Evolutionary conservation across 176 grass and related monocot genomes (phyloP), one percentile per base, ranked within the genome.

Genomic region (Miscanthus lutarioriparius): DNA sequence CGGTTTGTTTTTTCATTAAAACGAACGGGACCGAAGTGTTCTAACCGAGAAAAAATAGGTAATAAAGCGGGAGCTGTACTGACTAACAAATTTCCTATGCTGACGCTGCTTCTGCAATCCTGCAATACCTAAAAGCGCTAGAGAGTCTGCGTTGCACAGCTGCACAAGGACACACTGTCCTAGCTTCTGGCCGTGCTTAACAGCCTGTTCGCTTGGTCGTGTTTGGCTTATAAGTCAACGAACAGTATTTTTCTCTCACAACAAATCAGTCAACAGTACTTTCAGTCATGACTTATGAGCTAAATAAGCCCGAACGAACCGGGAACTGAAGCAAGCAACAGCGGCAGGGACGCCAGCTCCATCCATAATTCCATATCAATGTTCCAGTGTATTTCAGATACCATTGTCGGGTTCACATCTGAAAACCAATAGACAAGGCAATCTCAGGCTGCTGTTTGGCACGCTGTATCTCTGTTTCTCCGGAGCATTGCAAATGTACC

Each of bases 131-230:
- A 38, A 39, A 61, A 36, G 73, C 23, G 3, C 44, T 23, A 41
- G 72, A 76, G 22, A 39, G 41, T 23, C 35, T 37, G 69, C 38
- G 13, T n/a, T 33, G 26, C 27, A 39, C 48, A 66, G 53, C 53
- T n/a, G 14, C 9, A n/a, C 30, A 38, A 48, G 36, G 22, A 27
- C 37, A 10, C 47, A 6, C n/a, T 20, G 14, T 5, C 45, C 22
- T 25, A 6, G n/a, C n/a, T 30, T 65, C 80, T 77, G 81, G 6
- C 51, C 38, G n/a, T 70, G 59, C 28, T 64, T 74, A 39, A n/a
- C n/a, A n/a, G n/a, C n/a, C n/a, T n/a, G n/a, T n/a, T n/a, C n/a
- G n/a, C n/a, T n/a, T n/a, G n/a, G n/a, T n/a, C n/a, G n/a, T n/a
- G n/a, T n/a, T n/a, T n/a, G n/a, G n/a, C n/a, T n/a, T n/a, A n/a